phyloP scores from a whole-genome alignment of 179 eudicot genomes.

The Patellifolia procumbens region DNA sequence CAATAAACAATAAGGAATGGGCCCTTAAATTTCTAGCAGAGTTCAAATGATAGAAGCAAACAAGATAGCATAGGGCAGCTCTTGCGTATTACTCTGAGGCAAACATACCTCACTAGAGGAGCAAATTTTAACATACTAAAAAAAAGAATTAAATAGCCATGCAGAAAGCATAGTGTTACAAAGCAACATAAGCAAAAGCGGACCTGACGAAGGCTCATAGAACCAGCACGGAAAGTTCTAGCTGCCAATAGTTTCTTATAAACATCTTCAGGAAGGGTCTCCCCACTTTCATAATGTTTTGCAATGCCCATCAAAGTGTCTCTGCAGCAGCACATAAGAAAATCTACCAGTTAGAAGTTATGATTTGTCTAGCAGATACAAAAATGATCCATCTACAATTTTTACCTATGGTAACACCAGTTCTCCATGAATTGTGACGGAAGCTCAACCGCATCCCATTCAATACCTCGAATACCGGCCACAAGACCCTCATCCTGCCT shows the following conservation, averaged over 20 bases:
- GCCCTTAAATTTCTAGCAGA: background rate
- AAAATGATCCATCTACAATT: background rate
- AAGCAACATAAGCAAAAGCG: constrained; percentile 7
- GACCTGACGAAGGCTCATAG: constrained; percentile 90
- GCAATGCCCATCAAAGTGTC: constrained; percentile 96
- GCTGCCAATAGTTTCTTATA: constrained; percentile 94
- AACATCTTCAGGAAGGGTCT: constrained; percentile 83
- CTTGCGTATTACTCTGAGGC: too few species aligned
- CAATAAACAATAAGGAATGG: too few species aligned
- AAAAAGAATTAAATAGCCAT: background rate
- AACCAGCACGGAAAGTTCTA: constrained; percentile 90
- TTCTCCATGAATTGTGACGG: constrained; percentile 99
- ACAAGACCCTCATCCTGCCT: constrained; percentile 97
- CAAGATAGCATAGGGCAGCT: background rate
- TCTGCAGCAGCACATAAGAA: constrained; percentile 46
- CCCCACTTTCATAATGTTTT: constrained; percentile 92
- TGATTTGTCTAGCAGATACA: background rate
- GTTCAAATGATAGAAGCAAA: background rate
- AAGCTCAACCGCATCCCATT: constrained; percentile 99
- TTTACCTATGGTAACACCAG: constrained; percentile 98
- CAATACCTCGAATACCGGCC: constrained; percentile 93
- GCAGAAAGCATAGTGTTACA: background rate
- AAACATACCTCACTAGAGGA: background rate
- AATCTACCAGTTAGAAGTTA: background rate
- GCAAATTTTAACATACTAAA: background rate